These are phyloP conservation scores for Ettlia oleoabundans DNA, from an alignment of 139 green algal genomes.

Conservation along the genomic window DNA sequence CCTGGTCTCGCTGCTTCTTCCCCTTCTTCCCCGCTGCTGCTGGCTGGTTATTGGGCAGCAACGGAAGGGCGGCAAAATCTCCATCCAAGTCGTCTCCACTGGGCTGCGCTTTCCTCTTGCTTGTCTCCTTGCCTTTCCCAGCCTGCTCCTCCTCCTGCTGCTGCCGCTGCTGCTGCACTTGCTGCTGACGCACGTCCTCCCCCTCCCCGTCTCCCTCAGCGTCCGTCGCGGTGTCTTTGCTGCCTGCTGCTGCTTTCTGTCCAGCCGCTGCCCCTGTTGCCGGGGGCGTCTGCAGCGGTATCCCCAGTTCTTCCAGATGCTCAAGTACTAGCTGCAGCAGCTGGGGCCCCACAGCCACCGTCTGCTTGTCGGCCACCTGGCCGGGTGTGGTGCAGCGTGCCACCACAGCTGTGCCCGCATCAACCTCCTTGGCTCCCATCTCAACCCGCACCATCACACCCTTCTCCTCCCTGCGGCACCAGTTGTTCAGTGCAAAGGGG, in stretches of 20 bases:
- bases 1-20: background rate
- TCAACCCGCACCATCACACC: slow-evolving; percentile 54
- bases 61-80: slow-evolving; percentile 14
- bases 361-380: slow-evolving; percentile 51
- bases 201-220: background rate
- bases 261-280: background rate
- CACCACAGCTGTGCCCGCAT: slow-evolving; percentile 28
- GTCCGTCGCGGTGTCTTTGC: too few species aligned
- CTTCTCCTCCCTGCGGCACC: slow-evolving; percentile 54
- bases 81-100: slow-evolving; percentile 14
- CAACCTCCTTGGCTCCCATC: slow-evolving; percentile 51
- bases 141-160: background rate
- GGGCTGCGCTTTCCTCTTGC: background rate
- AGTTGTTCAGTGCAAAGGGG: too few species aligned
- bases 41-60: background rate
- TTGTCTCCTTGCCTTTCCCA: background rate
- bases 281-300: background rate
- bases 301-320: slow-evolving; percentile 7
- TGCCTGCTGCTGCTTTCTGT: background rate
- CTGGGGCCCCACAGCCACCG: background rate
- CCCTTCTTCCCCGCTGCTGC: background rate
- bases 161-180: background rate
- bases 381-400: slow-evolving; percentile 38
- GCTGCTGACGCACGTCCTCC: background rate
- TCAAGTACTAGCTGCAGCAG: background rate